A percentile compares a stretch with the other conserved stretches of the same genome.
phyloP scores from a whole-genome alignment of 192 early-diverging fungal genomes.

The Chytriomyces confervae region DNA sequence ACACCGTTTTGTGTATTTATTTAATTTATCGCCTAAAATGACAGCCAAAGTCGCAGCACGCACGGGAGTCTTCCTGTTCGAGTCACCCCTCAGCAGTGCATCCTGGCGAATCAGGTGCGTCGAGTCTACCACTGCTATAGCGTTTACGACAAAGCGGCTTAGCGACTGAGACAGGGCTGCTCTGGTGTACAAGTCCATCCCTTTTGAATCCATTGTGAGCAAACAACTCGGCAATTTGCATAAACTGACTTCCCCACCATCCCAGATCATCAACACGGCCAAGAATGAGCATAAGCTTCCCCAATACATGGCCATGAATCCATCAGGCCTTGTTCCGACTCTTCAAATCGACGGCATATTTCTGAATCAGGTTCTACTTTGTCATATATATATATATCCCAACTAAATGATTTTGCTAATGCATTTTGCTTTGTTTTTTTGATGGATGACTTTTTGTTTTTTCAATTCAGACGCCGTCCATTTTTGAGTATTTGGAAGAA shows the following conservation, averaged over 20 bases:
- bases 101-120: background rate
- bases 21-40: no score
- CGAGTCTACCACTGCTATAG: background rate
- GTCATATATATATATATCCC: no score
- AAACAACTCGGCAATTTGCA: background rate
- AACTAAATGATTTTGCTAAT: no score
- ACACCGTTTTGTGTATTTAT: no score
- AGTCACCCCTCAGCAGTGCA: background rate
- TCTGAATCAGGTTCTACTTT: background rate
- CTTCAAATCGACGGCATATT: background rate
- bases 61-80: background rate
- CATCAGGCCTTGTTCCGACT: slow-evolving; percentile 17
- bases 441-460: no score
- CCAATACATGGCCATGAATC: slow-evolving; percentile 5
- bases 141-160: background rate
- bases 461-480: background rate
- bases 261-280: background rate
- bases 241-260: background rate
- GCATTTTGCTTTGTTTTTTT: no score
- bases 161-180: background rate
- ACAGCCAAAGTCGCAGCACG: no score
- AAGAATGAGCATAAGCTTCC: slow-evolving; percentile 2
- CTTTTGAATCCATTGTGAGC: background rate
- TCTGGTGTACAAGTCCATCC: background rate
- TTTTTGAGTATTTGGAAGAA: slow-evolving; percentile 26